Evolutionary conservation across 2,329 filamentous ascomycete genomes (phyloP), one percentile per base, ranked within the genome.

Genomic region (Myotisia sp.): DNA sequence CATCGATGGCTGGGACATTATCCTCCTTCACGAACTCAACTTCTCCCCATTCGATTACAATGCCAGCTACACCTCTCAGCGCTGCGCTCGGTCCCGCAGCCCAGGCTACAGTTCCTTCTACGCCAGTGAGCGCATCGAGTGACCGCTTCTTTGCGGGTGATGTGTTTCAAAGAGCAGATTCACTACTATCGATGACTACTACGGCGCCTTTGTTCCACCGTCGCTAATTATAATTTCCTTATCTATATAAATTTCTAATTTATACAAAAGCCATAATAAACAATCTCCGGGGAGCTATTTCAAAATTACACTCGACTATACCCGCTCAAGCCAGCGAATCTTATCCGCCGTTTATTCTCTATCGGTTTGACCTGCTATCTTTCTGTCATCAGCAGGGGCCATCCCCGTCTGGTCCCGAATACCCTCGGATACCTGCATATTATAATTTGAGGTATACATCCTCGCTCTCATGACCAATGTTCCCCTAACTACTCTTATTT

Each of bases 61-160:
- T 85, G 23, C 85, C 86, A 6, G 84, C 90, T 48, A 94, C 86
- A 1, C 86, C 87, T 5, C 70, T 93, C 41, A 90, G 82, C 47
- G 86, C 85, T 10, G 86, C 86, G 1, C 66, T 94, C 4, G 87
- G 86, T 0, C 84, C 86, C 4, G 86, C 86, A 13, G 82, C 85
- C 36, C 85, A 92, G 56, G 85, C 86, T 1, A 94, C 84, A 0
- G 77, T 93, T 7, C 80, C 83, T 3, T 81, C 71, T 2, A 63
- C 61, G 0, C 61, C 60, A 4, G 60, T 59, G n/a, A 63, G 55
- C 44, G 58, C 60, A 8, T 63, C 63, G 42, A 59, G 61, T 36
- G 62, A 65, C 43, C 57, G 56, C 21, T 63, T 64, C 37, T 66
- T 66, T 42, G 58, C 60, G 26, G 63, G 63, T 3, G 60, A 65